These are phyloP conservation scores for Mikania micrantha DNA, from an alignment of 129 eudicot genomes.

Conservation along the genomic window DNA sequence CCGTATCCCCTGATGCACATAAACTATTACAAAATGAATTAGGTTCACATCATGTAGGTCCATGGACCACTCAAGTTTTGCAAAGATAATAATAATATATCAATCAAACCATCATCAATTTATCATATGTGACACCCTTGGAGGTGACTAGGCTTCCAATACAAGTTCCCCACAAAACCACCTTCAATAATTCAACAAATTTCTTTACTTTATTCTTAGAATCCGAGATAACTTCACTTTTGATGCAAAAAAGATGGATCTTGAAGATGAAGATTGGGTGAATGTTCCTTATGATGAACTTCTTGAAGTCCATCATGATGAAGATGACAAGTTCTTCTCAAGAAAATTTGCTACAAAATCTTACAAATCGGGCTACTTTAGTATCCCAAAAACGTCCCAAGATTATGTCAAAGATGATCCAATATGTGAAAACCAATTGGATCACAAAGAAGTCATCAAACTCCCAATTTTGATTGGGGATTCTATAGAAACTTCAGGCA, in stretches of 20 bases:
- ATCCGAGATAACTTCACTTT: neutral
- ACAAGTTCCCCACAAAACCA: constrained; percentile 35
- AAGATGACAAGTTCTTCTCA: constrained; percentile 38
- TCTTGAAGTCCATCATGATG: constrained; percentile 57
- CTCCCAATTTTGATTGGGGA: constrained; percentile 16
- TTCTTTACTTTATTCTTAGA: neutral
- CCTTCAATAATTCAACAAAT: constrained; percentile 26
- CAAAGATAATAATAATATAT: no score
- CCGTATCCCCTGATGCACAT: no score
- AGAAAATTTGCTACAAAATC: constrained; percentile 29
- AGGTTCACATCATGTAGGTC: constrained; percentile 31
- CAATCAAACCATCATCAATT: no score
- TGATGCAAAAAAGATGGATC: constrained; percentile 46
- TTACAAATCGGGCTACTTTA: constrained; percentile 34
- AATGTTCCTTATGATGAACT: constrained; percentile 57
- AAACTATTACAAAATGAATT: constrained; percentile 15
- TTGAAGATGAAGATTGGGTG: constrained; percentile 81
- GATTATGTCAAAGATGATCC: constrained; percentile 26
- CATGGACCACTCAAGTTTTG: constrained; percentile 46
- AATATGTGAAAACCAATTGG: constrained; percentile 21
- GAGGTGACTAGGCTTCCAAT: constrained; percentile 35
- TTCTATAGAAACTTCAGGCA: neutral
- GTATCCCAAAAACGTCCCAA: constrained; percentile 20
- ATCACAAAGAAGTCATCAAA: constrained; percentile 24
- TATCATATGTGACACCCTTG: constrained; percentile 26